phyloP scores from a whole-genome alignment of 2,329 filamentous ascomycete genomes.

The Pseudogymnoascus sp. region DNA sequence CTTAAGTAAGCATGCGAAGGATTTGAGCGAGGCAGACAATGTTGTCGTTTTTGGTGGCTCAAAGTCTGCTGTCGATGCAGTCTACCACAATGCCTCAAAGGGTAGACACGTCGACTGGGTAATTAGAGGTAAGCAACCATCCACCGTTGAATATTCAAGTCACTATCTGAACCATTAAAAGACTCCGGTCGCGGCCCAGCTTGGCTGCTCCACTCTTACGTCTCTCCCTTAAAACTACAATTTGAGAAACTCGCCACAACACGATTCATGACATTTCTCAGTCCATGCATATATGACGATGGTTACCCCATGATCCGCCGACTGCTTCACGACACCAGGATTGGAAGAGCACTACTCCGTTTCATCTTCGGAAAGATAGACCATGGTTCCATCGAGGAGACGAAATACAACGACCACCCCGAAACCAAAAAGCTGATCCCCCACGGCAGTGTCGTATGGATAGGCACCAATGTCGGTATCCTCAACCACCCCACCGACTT shows the following conservation, averaged over 20 bases:
- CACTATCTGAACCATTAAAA: background rate
- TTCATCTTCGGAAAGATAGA: constrained; percentile 50
- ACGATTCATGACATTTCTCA: constrained; percentile 64
- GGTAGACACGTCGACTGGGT: constrained; percentile 41
- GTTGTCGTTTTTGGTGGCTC: background rate
- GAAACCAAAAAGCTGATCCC: constrained; percentile 46
- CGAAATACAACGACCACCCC: constrained; percentile 46
- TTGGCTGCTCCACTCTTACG: background rate
- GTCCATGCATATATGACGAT: constrained; percentile 63
- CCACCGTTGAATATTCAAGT: background rate
- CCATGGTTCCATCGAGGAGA: constrained; percentile 45
- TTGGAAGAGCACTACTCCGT: constrained; percentile 44
- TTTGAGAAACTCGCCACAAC: constrained; percentile 60
- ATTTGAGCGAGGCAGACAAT: background rate
- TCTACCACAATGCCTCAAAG: constrained; percentile 32
- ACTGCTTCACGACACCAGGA: constrained; percentile 48
- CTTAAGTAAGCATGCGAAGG: background rate
- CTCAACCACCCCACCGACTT: constrained; percentile 52
- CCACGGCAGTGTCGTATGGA: constrained; percentile 43
- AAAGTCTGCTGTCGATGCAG: constrained; percentile 38
- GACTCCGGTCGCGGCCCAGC: background rate
- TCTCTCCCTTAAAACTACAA: constrained; percentile 33
- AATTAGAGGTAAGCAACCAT: constrained; percentile 43
- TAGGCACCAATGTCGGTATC: constrained; percentile 49
- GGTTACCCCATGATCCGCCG: constrained; percentile 46